phyloP scores from a whole-genome alignment of 371 early-diverging fungal genomes.

The Conidiobolus incongruus region DNA sequence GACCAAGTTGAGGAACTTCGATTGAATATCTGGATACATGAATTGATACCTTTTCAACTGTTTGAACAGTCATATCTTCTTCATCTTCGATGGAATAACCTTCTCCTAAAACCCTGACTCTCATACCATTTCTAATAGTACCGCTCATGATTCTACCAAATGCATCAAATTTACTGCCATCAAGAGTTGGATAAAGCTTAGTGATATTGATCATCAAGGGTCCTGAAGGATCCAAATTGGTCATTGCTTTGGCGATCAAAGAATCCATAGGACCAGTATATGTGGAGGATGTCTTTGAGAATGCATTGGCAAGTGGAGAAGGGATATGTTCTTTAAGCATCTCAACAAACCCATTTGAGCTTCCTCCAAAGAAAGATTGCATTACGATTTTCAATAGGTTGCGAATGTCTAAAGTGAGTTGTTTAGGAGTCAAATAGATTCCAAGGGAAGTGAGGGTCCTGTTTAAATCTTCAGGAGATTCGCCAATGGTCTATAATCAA shows the following conservation, averaged over 20 bases:
- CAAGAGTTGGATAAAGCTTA: constrained; percentile 70
- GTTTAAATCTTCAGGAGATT: constrained; percentile 38
- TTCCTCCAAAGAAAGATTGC: constrained; percentile 74
- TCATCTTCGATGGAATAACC: constrained; percentile 78
- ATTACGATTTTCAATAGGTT: constrained; percentile 59
- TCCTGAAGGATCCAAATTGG: constrained; percentile 64
- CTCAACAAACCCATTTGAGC: constrained; percentile 60
- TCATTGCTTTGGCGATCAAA: constrained; percentile 42
- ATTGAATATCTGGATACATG: constrained; percentile 77
- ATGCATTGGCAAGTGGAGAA: constrained; percentile 59
- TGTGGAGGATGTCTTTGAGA: constrained; percentile 25
- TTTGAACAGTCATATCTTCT: constrained; percentile 79
- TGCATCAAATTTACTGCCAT: constrained; percentile 61
- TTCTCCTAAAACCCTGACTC: constrained; percentile 80
- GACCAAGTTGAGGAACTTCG: constrained; percentile 45
- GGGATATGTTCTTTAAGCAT: constrained; percentile 63
- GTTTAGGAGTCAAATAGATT: constrained; percentile 53
- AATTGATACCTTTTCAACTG: constrained; percentile 47
- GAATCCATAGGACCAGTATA: constrained; percentile 58
- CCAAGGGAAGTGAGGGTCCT: constrained; percentile 48
- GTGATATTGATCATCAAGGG: constrained; percentile 80
- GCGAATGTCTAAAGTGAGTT: constrained; percentile 58
- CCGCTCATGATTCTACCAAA: constrained; percentile 89
- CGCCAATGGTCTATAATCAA: constrained; percentile 28
- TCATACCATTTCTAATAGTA: constrained; percentile 46